Evolutionary conservation across 495 filamentous ascomycete species (phyloP).

Genomic region (Extremus antarcticus): DNA sequence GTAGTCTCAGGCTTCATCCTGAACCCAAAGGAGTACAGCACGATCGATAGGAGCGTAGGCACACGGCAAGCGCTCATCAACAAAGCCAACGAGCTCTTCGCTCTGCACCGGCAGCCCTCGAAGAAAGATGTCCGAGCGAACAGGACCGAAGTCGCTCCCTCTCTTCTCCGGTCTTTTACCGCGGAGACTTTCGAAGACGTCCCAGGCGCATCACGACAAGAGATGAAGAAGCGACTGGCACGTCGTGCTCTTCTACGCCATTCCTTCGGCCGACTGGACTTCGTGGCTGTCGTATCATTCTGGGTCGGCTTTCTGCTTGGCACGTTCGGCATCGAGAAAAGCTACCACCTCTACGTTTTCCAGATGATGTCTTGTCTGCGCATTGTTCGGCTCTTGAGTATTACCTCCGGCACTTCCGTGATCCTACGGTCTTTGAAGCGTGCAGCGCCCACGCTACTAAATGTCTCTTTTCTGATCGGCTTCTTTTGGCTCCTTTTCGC

Average conservation of each 20-base stretch:
- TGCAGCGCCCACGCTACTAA: constrained; percentile 82
- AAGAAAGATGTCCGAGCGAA: constrained; percentile 29
- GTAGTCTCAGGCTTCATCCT: constrained; percentile 87
- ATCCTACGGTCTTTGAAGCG: constrained; percentile 94
- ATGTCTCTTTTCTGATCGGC: constrained; percentile 89
- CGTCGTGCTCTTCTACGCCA: constrained; percentile 88
- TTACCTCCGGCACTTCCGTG: constrained; percentile 87
- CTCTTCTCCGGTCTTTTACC: constrained; percentile 75
- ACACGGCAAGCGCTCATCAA: constrained; percentile 61
- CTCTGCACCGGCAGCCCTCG: constrained; percentile 62
- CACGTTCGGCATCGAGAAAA: constrained; percentile 52
- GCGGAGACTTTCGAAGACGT: constrained; percentile 47
- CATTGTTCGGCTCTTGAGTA: constrained; percentile 73
- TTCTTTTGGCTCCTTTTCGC: constrained; percentile 99
- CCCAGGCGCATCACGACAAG: constrained; percentile 60
- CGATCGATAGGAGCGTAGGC: constrained; percentile 59
- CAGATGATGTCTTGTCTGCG: constrained; percentile 91
- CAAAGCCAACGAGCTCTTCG: constrained; percentile 67
- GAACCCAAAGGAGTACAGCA: constrained; percentile 78
- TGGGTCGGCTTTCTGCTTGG: constrained; percentile 79
- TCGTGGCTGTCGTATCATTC: constrained; percentile 89
- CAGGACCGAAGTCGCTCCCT: constrained; percentile 31
- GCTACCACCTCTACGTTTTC: constrained; percentile 74
- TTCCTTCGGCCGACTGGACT: constrained; percentile 90
- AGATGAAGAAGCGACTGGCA: constrained; percentile 73